These are phyloP conservation scores for Ampelomyces quisqualis DNA, from an alignment of 2,329 filamentous ascomycete genomes.

Conservation along the genomic window DNA sequence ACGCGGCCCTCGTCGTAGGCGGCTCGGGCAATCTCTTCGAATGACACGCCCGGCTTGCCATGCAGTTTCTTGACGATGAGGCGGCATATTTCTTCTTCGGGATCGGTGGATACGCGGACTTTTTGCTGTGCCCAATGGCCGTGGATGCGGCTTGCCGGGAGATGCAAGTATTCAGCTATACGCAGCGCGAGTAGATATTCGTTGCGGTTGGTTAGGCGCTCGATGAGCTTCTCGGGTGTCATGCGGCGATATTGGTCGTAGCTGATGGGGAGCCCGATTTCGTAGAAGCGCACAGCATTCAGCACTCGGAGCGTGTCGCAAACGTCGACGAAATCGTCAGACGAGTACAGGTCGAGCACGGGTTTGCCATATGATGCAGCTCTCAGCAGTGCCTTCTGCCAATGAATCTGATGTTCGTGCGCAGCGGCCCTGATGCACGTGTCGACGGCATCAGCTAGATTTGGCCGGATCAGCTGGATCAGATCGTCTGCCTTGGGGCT, in stretches of 20 bases:
- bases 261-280: slow-evolving; percentile 84
- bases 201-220: slow-evolving; percentile 80
- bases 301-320: slow-evolving; percentile 90
- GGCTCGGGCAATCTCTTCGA: slow-evolving; percentile 87
- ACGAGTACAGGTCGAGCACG: slow-evolving; percentile 94
- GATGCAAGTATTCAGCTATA: slow-evolving; percentile 80
- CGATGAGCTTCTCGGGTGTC: slow-evolving; percentile 84
- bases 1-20: slow-evolving; percentile 92
- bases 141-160: slow-evolving; percentile 87
- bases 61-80: slow-evolving; percentile 83
- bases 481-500: slow-evolving; percentile 98
- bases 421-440: slow-evolving; percentile 91
- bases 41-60: slow-evolving; percentile 89
- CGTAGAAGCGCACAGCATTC: slow-evolving; percentile 88
- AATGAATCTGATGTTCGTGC: slow-evolving; percentile 83
- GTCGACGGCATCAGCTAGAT: slow-evolving; percentile 88
- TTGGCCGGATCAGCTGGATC: slow-evolving; percentile 87
- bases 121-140: slow-evolving; percentile 97
- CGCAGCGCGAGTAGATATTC: slow-evolving; percentile 89
- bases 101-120: slow-evolving; percentile 77
- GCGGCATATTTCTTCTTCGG: slow-evolving; percentile 84
- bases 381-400: slow-evolving; percentile 95
- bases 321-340: slow-evolving; percentile 98
- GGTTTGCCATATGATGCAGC: slow-evolving; percentile 98
- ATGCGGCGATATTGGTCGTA: slow-evolving; percentile 93